Base-by-base conservation (phyloP, 2,329 filamentous ascomycete genomes). In the Cladophialophora immunda region DNA sequence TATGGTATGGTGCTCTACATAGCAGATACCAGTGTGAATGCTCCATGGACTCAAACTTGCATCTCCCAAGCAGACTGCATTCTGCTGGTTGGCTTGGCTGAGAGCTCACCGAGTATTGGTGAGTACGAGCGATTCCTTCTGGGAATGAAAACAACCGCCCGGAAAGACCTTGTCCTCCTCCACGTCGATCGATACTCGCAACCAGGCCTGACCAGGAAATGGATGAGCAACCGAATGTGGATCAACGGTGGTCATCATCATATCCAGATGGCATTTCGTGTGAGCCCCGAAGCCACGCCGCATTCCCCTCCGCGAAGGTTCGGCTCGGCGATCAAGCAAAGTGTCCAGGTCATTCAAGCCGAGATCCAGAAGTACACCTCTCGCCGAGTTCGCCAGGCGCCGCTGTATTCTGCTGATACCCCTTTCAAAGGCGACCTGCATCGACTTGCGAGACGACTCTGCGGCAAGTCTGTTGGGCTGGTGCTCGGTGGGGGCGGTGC, bases 331-430 rank as follows among this genome's bases (percentile, higher is more conserved):
- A 81, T 99, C 67, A 98, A 97, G 77, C 92, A 97, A 75, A 85
- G 94, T 38, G 95, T 99, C 4, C 94, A 99, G 77, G 93, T 95
- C 5, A 79, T 99, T 3, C 95, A 98, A 76, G 95, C 95, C 0
- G 95, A 98, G 76, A 97, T 99, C 22, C 94, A 98, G 76, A 98
- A 97, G 77, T 99, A 97, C 77, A 98, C 96, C 0, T 97, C 93
- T 1, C 87, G 93, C n/a, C 90, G 92, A 71, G 89, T 97, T n/a
- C 89, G 92, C 29, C 93, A 97, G 73, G 91, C 90, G 2, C 91
- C 93, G 0, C 87, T 97, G 38, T 99, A 98, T 76, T 93, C 94
- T 0, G 90, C 94, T 0, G 93, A 98, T 62, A 93, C 93, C 0
- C 91, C 94, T 0, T 97, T 93, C 82, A 99, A 99, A 78, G 93